phyloP scores from a whole-genome alignment of 1,139 yeast species.

The Geotrichum carabidarum region DNA sequence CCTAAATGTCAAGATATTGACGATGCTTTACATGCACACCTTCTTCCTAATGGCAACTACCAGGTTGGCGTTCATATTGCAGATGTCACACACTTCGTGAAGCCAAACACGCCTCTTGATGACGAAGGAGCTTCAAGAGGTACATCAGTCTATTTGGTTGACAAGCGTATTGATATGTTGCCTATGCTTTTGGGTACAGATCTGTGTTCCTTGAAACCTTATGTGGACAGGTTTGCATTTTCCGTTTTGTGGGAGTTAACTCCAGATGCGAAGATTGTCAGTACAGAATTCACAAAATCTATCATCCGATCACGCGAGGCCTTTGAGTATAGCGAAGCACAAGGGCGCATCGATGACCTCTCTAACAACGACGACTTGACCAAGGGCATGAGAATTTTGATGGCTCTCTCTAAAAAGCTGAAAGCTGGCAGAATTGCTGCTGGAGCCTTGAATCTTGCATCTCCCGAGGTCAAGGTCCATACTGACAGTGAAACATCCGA shows the following conservation, averaged over 20 bases:
- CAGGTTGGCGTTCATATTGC: conserved; percentile 99
- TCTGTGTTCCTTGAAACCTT: conserved; percentile 89
- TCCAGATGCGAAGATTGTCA: conserved; percentile 77
- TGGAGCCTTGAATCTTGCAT: conserved; percentile 94
- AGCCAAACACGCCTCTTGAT: conserved; percentile 86
- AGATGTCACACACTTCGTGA: conserved; percentile 95
- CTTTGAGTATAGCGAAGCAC: conserved; percentile 92
- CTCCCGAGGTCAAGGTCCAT: conserved; percentile 96
- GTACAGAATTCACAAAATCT: conserved; percentile 76
- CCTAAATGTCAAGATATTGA: conserved; percentile 98
- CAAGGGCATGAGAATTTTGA: conserved; percentile 76
- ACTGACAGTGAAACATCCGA: conserved; percentile 97
- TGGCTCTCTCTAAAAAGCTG: conserved; percentile 71
- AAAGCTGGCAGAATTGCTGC: conserved; percentile 84
- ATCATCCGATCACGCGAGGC: conserved; percentile 90
- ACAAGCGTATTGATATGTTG: conserved; percentile 97
- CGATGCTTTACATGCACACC: conserved; percentile 89
- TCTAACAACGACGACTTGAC: conserved; percentile 77
- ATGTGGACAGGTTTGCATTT: conserved; percentile 93
- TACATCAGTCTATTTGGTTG: conserved; percentile 95
- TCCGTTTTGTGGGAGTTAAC: conserved; percentile 95
- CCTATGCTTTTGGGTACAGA: conserved; percentile 95
- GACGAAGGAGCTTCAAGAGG: conserved; percentile 96
- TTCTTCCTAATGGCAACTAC: conserved; percentile 84
- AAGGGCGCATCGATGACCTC: conserved; percentile 80